These are phyloP conservation scores for Purshia tridentata DNA, from an alignment of 306 rosid genomes.

Conservation along the genomic window DNA sequence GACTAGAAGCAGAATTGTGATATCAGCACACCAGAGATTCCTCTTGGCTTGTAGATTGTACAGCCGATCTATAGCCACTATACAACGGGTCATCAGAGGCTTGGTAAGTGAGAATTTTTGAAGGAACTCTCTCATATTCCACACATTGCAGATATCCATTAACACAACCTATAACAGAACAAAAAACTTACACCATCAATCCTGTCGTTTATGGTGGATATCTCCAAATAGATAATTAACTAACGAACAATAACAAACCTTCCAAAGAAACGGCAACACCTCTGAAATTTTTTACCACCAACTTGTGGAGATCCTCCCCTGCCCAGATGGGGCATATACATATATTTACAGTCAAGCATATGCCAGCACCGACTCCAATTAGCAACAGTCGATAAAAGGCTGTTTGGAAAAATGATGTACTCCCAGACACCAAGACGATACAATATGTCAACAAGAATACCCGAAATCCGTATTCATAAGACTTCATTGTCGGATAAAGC, in stretches of 20 bases:
- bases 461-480: conserved; percentile 75
- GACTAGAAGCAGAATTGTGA: conserved; percentile 6
- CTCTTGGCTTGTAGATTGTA: conserved; percentile 70
- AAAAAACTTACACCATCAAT: conserved; percentile 14
- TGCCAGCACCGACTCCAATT: conserved; percentile 68
- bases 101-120: conserved; percentile 67
- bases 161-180: conserved; percentile 51
- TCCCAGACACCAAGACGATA: conserved; percentile 62
- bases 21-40: conserved; percentile 58
- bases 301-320: conserved; percentile 81
- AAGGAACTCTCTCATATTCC: conserved; percentile 68
- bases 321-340: conserved; percentile 71
- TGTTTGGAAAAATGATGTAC: conserved; percentile 46
- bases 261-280: conserved; percentile 71
- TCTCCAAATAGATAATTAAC: neutral
- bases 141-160: conserved; percentile 60
- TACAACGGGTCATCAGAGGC: conserved; percentile 77
- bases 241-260: conserved; percentile 31
- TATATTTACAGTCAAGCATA: conserved; percentile 56
- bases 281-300: conserved; percentile 65
- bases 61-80: conserved; percentile 68
- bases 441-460: conserved; percentile 78
- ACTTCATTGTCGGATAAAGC: conserved; percentile 62
- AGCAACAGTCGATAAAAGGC: conserved; percentile 62
- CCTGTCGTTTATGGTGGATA: neutral